Conservation (phyloP, 371 early-diverging fungal genomes). For the Mortierella sp. region DNA sequence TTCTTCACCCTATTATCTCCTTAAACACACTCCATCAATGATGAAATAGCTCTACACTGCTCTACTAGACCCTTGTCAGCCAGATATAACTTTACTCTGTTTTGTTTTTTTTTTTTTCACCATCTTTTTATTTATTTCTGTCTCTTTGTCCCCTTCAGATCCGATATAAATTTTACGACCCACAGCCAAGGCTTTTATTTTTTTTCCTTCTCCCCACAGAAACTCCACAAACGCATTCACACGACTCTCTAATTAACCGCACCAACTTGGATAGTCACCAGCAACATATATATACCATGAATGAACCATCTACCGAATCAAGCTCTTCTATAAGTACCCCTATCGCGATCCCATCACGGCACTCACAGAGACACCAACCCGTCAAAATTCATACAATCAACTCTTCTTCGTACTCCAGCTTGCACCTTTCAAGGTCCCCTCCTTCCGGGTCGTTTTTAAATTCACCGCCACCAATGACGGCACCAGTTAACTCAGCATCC, state of each 20-base stretch:
- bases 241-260: background rate
- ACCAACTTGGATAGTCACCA: background rate
- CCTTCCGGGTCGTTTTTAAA: slow-evolving; percentile 4
- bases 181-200: background rate
- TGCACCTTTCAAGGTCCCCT: slow-evolving; percentile 8
- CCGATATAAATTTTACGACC: background rate
- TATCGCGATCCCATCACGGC: slow-evolving; percentile 9
- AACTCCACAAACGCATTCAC: too few species aligned
- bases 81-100: background rate
- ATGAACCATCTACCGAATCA: background rate
- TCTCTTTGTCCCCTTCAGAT: background rate
- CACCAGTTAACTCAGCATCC: background rate
- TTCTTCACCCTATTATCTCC: background rate
- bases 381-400: slow-evolving; percentile 35
- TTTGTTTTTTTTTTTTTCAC: background rate
- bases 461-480: slow-evolving; percentile 24
- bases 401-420: slow-evolving; percentile 13
- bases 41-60: background rate
- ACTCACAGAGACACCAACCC: slow-evolving; percentile 24
- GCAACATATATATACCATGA: background rate
- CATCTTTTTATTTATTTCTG: background rate
- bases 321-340: background rate
- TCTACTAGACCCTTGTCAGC: too few species aligned
- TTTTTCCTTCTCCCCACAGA: background rate
- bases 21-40: background rate